Base-by-base conservation (phyloP, 2,329 filamentous ascomycete genomes). In the Dactylonectria estremocensis region DNA sequence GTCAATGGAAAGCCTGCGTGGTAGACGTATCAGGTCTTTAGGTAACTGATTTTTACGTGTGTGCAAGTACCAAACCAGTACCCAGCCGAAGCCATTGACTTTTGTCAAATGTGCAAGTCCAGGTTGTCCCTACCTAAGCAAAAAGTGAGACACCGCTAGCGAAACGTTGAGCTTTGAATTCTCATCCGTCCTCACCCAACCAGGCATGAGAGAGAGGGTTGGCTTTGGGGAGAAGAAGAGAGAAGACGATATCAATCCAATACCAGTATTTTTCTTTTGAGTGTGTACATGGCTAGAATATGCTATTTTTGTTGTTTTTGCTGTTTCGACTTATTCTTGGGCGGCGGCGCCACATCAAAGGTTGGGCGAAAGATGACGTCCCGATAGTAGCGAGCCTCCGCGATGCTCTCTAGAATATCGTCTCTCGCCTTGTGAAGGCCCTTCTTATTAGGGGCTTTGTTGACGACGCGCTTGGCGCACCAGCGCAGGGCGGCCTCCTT, bases 391-490 rank as follows among this genome's bases (percentile, higher is more conserved):
- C 85, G 90, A 61, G 95, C 95, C 84, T 99, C 96, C 63, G 89
- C 91, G 69, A 99, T 98, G 81, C 95, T 98, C 84, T 99, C 96
- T 68, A 98, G 81, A 65, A 99, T 97, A 80, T 99, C 96, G 62
- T 94, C 90, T 74, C 88, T 90, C 0, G 96, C 96, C 80, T 95
- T 90, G 83, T 99, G 96, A 58, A 91, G 83, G 43, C 89, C 90
- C 78, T 88, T 88, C 85, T 98, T 98, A 69, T 77, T 81, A 13
- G 95, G 95, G 31, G 89, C 90, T 50, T 85, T 84, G 62, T 84
- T 83, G 68, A 93, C 77, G 33, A 83, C 65, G 48, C 73, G 70
- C 59, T 73, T 76, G 35, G 79, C 72, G 49, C 90, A 91, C 95
- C 96, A 99, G 52, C 95, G 87, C 71, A 90, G 89, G 18, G 91